Base-by-base conservation (phyloP, 768 basidiomycete genomes). In the Ramaria rubella region DNA sequence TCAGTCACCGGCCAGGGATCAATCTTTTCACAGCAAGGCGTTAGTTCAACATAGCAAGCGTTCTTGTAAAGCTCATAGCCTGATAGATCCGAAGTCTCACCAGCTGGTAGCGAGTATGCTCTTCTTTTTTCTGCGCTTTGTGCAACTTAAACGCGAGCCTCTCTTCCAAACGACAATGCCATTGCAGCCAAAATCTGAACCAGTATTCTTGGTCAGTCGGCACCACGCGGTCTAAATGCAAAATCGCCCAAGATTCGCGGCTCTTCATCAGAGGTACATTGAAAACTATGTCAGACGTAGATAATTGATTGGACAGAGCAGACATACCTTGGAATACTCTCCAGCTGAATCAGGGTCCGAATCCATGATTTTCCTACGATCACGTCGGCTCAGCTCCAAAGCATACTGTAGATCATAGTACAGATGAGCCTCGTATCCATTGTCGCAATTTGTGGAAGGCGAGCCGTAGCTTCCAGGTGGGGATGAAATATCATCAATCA, bases 251-350 rank as follows among this genome's bases (percentile, higher is more conserved):
- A 24, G 46, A 26, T n/a, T 48, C 46, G 24, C 46, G 46, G 29
- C 46, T 48, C 46, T 48, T 26, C 26, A 30, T 27, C 11, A 26
- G 23, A 27, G 46, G 46, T 27, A 24, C 46, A 48, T 48, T 9
- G 29, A 14, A 27, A 27, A 8, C n/a, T 26, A 19, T 19, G 46
- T 42, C 46, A 48, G 23, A 48, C 5, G 23, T 48, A 24, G 6
- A 42, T 6, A 42, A 42, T 42, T 42, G n/a, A n/a, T 17, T 27
- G 27, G 46, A 3, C 7, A 27, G 24, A 26, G 12, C 40, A 19
- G 14, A 24, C 46, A 24, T 48, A 26, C 46, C 46, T 48, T 48
- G 46, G 46, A 48, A 30, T 48, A 48, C 27, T 48, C 46, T 48
- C 46, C 46, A 3, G 29, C 46, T 27, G 46, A 48, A 11, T 48